Percentiles rank a stretch among this genome's conserved stretches.
Conservation (phyloP, 2,329 filamentous ascomycete species). For the Neopestalotiopsis sp. region DNA sequence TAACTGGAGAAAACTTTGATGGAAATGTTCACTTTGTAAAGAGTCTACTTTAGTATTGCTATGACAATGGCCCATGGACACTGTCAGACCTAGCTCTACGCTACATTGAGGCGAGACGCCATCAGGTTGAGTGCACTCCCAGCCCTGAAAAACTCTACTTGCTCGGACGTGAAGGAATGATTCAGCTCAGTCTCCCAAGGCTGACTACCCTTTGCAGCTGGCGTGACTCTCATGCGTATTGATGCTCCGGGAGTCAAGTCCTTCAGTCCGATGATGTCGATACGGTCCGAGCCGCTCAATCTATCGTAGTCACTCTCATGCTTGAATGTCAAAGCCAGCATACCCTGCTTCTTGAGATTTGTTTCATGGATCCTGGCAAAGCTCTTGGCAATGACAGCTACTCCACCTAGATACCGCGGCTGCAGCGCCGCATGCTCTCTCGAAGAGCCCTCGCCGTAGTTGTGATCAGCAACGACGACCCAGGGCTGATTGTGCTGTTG, state of each 20-base stretch:
- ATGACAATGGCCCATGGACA: neutral
- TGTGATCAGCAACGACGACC: conserved; percentile 99
- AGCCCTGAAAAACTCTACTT: neutral
- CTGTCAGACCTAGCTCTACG: neutral
- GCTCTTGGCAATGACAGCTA: conserved; percentile 74
- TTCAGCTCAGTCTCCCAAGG: neutral
- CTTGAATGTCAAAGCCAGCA: conserved; percentile 90
- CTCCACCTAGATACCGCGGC: conserved; percentile 93
- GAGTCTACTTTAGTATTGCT: neutral
- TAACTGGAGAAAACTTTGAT: too few relatives aligned
- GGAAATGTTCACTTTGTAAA: too few relatives aligned
- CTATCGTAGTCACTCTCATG: conserved; percentile 87
- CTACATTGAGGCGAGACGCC: neutral
- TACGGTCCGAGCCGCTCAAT: conserved; percentile 78
- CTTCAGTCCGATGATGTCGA: neutral
- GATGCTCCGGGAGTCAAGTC: neutral
- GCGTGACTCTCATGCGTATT: neutral
- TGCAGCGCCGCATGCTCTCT: conserved; percentile 98
- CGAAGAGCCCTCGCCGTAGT: conserved; percentile 97
- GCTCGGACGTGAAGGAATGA: neutral
- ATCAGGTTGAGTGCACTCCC: conserved; percentile 4
- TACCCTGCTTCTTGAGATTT: conserved; percentile 96
- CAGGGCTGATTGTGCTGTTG: conserved; percentile 95
- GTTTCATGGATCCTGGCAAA: conserved; percentile 96
- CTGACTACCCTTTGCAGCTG: neutral